Percentiles rank a stretch among this genome's conserved stretches.
Evolutionary conservation across 331 rosid species (phyloP).

Genomic region (Ulmus americana): DNA sequence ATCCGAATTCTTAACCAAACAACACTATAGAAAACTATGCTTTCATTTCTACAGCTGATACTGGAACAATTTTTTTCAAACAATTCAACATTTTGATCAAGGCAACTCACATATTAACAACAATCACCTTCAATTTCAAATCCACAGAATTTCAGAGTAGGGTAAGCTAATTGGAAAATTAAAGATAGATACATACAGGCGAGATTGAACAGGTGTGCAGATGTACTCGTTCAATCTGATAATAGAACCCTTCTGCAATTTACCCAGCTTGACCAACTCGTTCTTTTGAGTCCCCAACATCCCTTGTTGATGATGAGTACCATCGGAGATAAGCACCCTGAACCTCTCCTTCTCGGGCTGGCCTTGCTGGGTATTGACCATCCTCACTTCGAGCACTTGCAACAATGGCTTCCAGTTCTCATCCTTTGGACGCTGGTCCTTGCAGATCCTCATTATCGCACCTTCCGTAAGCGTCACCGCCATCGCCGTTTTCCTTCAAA

Average conservation of each 20-base stretch:
- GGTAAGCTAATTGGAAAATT: neutral
- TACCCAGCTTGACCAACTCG: slow-evolving; percentile 35
- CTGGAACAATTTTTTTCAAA: too few relatives aligned
- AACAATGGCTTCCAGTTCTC: slow-evolving; percentile 47
- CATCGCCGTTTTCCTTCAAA: slow-evolving; percentile 27
- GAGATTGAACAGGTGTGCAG: slow-evolving; percentile 52
- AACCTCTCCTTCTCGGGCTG: slow-evolving; percentile 46
- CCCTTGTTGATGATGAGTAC: slow-evolving; percentile 55
- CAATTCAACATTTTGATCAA: too few relatives aligned
- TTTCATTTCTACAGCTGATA: too few relatives aligned
- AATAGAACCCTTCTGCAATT: slow-evolving; percentile 65
- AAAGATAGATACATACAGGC: slow-evolving; percentile 39
- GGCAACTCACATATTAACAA: too few relatives aligned
- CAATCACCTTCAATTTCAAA: too few relatives aligned
- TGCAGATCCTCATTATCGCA: slow-evolving; percentile 46
- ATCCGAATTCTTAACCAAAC: too few relatives aligned
- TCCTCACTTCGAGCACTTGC: slow-evolving; percentile 59
- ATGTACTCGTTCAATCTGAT: slow-evolving; percentile 43
- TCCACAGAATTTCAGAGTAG: too few relatives aligned
- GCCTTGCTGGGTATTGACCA: slow-evolving; percentile 37
- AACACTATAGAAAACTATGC: too few relatives aligned
- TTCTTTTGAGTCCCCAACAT: slow-evolving; percentile 74
- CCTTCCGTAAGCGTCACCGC: slow-evolving; percentile 42
- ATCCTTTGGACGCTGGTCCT: slow-evolving; percentile 18
- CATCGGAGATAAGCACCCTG: slow-evolving; percentile 62